Evolutionary conservation across 768 basidiomycete species (phyloP).

Genomic region (Gloeophyllum trabeum): DNA sequence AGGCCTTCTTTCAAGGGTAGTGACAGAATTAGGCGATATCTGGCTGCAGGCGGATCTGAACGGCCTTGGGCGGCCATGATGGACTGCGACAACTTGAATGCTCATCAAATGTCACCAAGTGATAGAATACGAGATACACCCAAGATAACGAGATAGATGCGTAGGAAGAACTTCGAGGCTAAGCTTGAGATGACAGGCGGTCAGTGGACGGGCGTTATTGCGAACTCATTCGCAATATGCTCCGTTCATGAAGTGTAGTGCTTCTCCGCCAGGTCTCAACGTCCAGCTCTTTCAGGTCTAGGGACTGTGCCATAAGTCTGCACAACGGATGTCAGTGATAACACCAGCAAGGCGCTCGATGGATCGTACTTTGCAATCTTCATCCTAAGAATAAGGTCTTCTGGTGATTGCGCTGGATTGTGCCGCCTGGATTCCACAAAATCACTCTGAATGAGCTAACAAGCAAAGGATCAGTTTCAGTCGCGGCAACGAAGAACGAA

Average conservation of each 20-base stretch:
- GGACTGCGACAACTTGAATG: background rate
- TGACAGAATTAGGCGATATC: conserved; percentile 43
- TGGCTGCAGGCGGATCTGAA: conserved; percentile 66
- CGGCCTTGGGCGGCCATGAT: conserved; percentile 22
- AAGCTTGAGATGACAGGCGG: too few relatives aligned
- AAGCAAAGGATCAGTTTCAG: conserved; percentile 18
- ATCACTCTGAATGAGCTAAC: conserved; percentile 65
- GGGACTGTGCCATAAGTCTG: conserved; percentile 55
- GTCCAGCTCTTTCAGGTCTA: conserved; percentile 44
- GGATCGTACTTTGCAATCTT: conserved; percentile 50
- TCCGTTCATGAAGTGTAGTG: conserved; percentile 44
- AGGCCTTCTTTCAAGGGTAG: conserved; percentile 38
- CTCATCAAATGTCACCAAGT: too few relatives aligned
- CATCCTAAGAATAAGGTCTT: conserved; percentile 61
- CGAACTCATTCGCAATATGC: conserved; percentile 23
- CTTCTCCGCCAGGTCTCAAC: conserved; percentile 51
- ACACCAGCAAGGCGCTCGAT: background rate
- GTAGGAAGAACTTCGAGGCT: too few relatives aligned
- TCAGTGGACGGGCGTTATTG: too few relatives aligned
- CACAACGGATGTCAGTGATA: conserved; percentile 4
- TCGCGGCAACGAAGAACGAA: conserved; percentile 48
- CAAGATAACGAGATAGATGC: too few relatives aligned
- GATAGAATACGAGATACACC: too few relatives aligned
- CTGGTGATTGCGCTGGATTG: conserved; percentile 29
- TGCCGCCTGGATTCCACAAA: conserved; percentile 41